These are phyloP conservation scores for Wickerhamiella lipophila DNA, from an alignment of 805 yeast genomes.

Conservation along the genomic window DNA sequence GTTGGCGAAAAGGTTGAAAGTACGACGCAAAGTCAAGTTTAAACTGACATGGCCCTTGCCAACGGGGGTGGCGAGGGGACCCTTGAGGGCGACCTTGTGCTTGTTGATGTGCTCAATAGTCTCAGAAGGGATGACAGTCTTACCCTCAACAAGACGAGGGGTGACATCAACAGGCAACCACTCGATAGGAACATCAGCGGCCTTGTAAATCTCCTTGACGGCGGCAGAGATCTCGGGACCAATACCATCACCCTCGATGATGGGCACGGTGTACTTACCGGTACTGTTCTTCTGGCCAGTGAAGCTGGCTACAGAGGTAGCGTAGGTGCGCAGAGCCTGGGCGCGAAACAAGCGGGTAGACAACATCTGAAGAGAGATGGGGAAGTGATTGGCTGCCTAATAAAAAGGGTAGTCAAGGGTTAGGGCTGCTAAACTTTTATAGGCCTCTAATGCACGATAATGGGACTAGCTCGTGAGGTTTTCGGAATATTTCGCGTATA, in stretches of 20 bases:
- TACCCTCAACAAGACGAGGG: conserved; percentile 81
- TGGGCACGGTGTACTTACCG: conserved; percentile 85
- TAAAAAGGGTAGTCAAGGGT: conserved; percentile 2
- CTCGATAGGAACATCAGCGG: conserved; percentile 90
- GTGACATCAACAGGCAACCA: conserved; percentile 97
- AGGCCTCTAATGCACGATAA: too few species aligned
- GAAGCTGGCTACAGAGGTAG: conserved; percentile 32
- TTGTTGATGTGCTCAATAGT: conserved; percentile 88
- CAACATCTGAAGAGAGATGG: conserved; percentile 4
- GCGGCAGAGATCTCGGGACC: conserved; percentile 93
- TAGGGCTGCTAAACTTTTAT: not conserved
- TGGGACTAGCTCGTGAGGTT: too few species aligned
- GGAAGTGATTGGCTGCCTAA: conserved; percentile 1
- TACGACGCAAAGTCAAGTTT: conserved; percentile 94
- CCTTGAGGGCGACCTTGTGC: conserved; percentile 91
- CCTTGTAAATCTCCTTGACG: conserved; percentile 82
- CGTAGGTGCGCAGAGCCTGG: conserved; percentile 20
- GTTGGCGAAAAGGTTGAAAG: conserved; percentile 91
- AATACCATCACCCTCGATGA: conserved; percentile 98
- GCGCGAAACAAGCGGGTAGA: conserved; percentile 11
- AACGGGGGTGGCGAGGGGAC: conserved; percentile 96
- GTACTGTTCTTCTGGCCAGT: conserved; percentile 31
- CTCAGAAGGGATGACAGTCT: conserved; percentile 81
- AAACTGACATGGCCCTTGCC: conserved; percentile 98
- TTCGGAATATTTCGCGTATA: too few species aligned